phyloP scores from a whole-genome alignment of 2,329 filamentous ascomycete genomes.

The Penicillium sp. region DNA sequence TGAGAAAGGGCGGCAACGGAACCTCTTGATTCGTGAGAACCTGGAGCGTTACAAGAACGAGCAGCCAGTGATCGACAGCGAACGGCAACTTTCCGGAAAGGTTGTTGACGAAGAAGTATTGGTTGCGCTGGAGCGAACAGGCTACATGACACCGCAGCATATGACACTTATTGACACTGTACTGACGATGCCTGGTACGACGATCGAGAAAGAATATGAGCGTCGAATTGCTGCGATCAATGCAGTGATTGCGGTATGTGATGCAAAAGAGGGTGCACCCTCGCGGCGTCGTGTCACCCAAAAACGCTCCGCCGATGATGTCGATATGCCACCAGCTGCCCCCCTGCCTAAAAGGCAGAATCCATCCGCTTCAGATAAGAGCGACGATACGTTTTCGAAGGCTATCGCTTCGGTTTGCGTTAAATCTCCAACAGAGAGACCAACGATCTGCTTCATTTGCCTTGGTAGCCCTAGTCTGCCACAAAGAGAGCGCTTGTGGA shows the following conservation, averaged over 20 bases:
- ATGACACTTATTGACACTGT: conserved; percentile 24
- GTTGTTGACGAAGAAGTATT: conserved; percentile 27
- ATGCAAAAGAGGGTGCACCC: conserved; percentile 26
- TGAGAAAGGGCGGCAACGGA: conserved; percentile 21
- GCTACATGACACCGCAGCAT: conserved; percentile 25
- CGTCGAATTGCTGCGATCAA: conserved; percentile 28
- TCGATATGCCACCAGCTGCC: conserved; percentile 7
- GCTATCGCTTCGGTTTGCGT: conserved; percentile 20
- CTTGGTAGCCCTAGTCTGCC: conserved; percentile 18
- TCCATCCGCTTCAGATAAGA: not conserved
- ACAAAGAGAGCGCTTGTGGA: conserved; percentile 12
- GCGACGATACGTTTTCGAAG: conserved; percentile 10
- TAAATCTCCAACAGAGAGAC: conserved; percentile 15
- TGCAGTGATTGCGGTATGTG: conserved; percentile 27
- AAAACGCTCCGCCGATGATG: conserved; percentile 15
- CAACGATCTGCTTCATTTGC: conserved; percentile 25
- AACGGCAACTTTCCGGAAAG: conserved; percentile 27
- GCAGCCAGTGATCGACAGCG: conserved; percentile 29
- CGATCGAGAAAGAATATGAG: conserved; percentile 26
- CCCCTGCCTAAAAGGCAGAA: conserved; percentile 15
- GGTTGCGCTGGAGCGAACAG: conserved; percentile 20
- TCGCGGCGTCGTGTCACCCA: conserved; percentile 11
- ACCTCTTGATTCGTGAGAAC: conserved; percentile 25
- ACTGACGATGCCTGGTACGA: conserved; percentile 25
- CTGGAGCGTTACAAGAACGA: conserved; percentile 29